Base-by-base conservation (phyloP, 257 asterid genomes). In the Gardenia jasminoides region DNA sequence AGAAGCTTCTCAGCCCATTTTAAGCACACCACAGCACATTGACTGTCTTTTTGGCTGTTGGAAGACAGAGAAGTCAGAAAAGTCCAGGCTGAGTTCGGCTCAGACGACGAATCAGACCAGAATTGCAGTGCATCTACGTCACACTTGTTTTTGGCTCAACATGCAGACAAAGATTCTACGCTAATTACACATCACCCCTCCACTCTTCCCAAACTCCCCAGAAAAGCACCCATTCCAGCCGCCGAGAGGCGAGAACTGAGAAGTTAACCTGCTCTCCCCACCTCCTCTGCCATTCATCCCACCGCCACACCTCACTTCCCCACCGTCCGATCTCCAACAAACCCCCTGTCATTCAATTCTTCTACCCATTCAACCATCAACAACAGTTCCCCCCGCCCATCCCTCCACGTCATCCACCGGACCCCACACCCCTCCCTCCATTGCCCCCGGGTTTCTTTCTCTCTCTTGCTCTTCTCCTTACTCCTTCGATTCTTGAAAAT, bases 231-330 rank as follows among this genome's bases (percentile, higher is more conserved):
- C 7, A 22, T 1, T 6, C 7, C 31, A 6, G 6, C 11, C 3
- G n/a, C n/a, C n/a, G n/a, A n/a, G n/a, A n/a, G n/a, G n/a, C n/a
- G n/a, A n/a, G n/a, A n/a, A n/a, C n/a, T n/a, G n/a, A 24, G 0
- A 24, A 62, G 0, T 0, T 7, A 50, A 39, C 66, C n/a, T n/a
- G 3, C 6, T 6, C 28, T 12, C 64, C 48, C 61, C n/a, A 15
- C 46, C 48, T n/a, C 33, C 74, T 28, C 67, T 73, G 66, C 67
- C 77, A 33, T 33, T 10, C 36, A 33, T 28, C 78, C 66, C 78
- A 33, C 78, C 41, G 67, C 28, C 78, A 47, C 33, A 47, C 78
- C 67, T 44, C 67, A 36, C 39, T 28, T 67, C 48, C 12, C 13
- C 28, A 67, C 72, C 50, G 73, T 9, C 73, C 52, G 52, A 70